Evolutionary conservation across 2,329 filamentous ascomycete species (phyloP), one percentile per base, ranked within the genome.

Genomic region (Paraphoma sp.): DNA sequence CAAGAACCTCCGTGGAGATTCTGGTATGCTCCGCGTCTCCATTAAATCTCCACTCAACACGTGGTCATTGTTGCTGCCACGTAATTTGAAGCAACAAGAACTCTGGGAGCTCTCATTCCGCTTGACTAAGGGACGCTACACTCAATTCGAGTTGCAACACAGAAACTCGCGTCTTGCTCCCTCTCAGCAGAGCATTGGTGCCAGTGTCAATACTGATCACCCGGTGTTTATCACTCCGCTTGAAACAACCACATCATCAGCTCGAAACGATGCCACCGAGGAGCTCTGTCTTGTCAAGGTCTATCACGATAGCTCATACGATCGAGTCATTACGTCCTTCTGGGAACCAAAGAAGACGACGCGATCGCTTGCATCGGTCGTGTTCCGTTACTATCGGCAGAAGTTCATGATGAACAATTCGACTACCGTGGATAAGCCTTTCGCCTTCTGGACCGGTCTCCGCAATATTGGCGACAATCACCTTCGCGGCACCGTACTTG

Each of bases 31-130:
- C 11, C 28, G 40, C 57, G n/a, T 62, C 18, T 11, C 45, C 59
- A 44, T 58, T 54, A 52, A 68, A 53, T 50, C 54, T 40, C 43
- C 52, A 45, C 12, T 68, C 54, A 29, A 49, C 44, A 14, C 67
- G 62, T 54, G 44, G 57, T 17, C 55, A 53, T 3, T 53, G 23
- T n/a, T 33, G 17, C 16, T 53, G 11, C 52, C 49, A 6, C 18
- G 12, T 7, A 18, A 43, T 12, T 17, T 62, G 5, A 63, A 42
- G 6, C 23, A 52, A 8, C 9, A 46, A 12, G 54, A 58, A 14
- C 47, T 62, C 6, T 60, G 57, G 36, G 53, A 56, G 23, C 18
- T 62, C 8, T 51, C 56, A 16, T 62, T 59, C 31, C 45, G 59
- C 10, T n/a, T 45, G 23, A 56, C 56, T 2, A 57, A 56, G 28